These are phyloP conservation scores for Penicillium cataractarum DNA, from an alignment of 495 filamentous ascomycete genomes.

Conservation along the genomic window DNA sequence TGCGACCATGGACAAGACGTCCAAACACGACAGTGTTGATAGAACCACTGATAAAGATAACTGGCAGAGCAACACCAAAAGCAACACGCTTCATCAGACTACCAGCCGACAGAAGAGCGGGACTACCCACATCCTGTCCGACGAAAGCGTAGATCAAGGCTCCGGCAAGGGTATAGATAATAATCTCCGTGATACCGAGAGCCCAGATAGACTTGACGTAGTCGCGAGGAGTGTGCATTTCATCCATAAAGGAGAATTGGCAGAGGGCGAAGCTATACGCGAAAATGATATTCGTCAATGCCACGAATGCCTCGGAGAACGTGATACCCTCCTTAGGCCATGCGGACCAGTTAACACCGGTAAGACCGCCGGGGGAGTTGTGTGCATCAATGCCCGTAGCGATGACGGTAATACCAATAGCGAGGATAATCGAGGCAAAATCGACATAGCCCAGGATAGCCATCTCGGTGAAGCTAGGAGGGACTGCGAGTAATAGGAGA, in stretches of 20 bases:
- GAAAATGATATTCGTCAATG: not conserved
- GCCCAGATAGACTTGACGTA: slow-evolving; percentile 1
- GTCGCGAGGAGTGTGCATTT: slow-evolving; percentile 1
- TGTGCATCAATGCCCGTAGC: not conserved
- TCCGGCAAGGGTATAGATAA: not conserved
- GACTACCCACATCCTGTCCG: not conserved
- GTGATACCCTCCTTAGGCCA: not conserved
- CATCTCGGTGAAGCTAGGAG: not conserved
- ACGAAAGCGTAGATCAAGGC: slow-evolving; percentile 1
- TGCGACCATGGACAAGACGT: not conserved
- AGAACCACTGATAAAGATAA: not conserved
- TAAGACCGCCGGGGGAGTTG: not conserved
- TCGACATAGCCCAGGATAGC: not conserved
- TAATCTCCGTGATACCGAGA: not conserved
- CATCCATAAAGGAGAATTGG: slow-evolving; percentile 1
- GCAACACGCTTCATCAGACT: not conserved
- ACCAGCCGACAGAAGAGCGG: not conserved
- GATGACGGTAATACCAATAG: not conserved
- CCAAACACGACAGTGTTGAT: not conserved
- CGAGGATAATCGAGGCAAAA: not conserved
- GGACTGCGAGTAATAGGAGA: not conserved
- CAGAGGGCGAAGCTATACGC: not conserved
- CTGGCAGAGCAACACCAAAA: not conserved
- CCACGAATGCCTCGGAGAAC: not conserved
- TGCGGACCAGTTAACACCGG: not conserved